Conservation (phyloP, 371 early-diverging fungal genomes). For the Capillidium rhysosporum region DNA sequence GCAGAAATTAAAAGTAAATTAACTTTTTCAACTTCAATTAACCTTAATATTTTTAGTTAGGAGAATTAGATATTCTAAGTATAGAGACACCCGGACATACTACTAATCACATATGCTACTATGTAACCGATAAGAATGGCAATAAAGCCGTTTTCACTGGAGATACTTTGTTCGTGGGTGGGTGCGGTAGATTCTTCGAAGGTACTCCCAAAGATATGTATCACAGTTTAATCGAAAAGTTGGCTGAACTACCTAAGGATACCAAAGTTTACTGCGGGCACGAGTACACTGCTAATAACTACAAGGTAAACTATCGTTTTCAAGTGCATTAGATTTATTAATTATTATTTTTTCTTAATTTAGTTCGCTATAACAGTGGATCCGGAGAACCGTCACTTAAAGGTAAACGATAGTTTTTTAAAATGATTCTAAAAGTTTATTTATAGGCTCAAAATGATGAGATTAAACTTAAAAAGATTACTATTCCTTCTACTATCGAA, state of each 20-base stretch:
- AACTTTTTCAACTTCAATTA: not conserved
- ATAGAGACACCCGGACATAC: slow-evolving; percentile 78
- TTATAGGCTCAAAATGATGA: slow-evolving; percentile 27
- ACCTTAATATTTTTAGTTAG: slow-evolving; percentile 5
- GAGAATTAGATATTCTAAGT: slow-evolving; percentile 16
- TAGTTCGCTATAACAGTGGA: slow-evolving; percentile 32
- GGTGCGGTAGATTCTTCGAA: slow-evolving; percentile 89
- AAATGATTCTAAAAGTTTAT: slow-evolving; percentile 6
- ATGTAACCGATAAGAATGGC: slow-evolving; percentile 28
- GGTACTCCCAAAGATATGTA: slow-evolving; percentile 73
- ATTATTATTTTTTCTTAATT: slow-evolving; percentile 11
- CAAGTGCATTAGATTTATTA: not conserved
- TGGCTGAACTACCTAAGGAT: slow-evolving; percentile 48
- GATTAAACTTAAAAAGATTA: slow-evolving; percentile 24
- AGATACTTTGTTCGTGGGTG: slow-evolving; percentile 17
- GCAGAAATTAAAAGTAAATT: slow-evolving; percentile 52
- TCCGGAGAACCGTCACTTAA: slow-evolving; percentile 26
- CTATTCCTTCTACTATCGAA: slow-evolving; percentile 74
- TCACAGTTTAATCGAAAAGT: slow-evolving; percentile 33
- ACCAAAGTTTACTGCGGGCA: slow-evolving; percentile 84
- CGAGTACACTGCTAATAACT: slow-evolving; percentile 66
- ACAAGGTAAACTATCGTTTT: slow-evolving; percentile 14
- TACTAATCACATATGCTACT: slow-evolving; percentile 69
- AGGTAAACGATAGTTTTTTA: slow-evolving; percentile 9
- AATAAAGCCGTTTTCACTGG: slow-evolving; percentile 10